Conservation (phyloP, 108 stramenopile species). For the Aureococcus anophagefferens region DNA sequence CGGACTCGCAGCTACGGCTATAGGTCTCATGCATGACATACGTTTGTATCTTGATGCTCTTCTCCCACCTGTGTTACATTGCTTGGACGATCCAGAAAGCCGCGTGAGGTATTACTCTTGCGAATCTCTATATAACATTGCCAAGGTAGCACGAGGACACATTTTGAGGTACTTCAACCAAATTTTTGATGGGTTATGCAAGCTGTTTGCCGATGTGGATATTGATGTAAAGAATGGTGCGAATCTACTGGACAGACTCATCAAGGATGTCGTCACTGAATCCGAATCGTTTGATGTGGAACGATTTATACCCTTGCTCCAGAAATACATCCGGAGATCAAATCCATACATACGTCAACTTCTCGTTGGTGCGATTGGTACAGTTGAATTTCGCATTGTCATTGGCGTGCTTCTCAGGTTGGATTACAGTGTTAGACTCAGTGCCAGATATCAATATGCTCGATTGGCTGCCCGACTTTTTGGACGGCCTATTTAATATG, state of each 20-base stretch:
- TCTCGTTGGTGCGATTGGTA: constrained; percentile 48
- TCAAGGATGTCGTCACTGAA: constrained; percentile 95
- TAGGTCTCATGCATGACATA: constrained; percentile 68
- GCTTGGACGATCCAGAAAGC: constrained; percentile 92
- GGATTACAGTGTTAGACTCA: constrained; percentile 88
- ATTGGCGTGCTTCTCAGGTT: constrained; percentile 44
- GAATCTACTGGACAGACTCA: constrained; percentile 78
- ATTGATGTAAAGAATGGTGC: constrained; percentile 97
- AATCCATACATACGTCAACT: constrained; percentile 94
- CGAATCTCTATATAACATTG: constrained; percentile 92
- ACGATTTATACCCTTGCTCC: constrained; percentile 84
- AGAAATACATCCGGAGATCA: constrained; percentile 83
- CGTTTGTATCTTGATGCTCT: constrained; percentile 62
- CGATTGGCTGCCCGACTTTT: constrained; percentile 85
- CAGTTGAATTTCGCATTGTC: background rate
- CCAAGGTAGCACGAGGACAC: constrained; percentile 79
- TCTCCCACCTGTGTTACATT: constrained; percentile 91
- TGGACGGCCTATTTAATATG: constrained; percentile 95
- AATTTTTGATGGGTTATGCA: constrained; percentile 92
- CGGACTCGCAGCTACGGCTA: constrained; percentile 87
- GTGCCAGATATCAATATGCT: constrained; percentile 92
- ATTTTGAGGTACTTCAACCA: constrained; percentile 83
- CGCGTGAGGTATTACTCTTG: constrained; percentile 97
- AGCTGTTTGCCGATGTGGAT: constrained; percentile 89
- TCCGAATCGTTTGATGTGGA: constrained; percentile 80